A percentile compares a stretch with the other conserved stretches of the same genome.
Evolutionary conservation across 371 early-diverging fungal genomes (phyloP).

Genomic region (Mortierella sp.): DNA sequence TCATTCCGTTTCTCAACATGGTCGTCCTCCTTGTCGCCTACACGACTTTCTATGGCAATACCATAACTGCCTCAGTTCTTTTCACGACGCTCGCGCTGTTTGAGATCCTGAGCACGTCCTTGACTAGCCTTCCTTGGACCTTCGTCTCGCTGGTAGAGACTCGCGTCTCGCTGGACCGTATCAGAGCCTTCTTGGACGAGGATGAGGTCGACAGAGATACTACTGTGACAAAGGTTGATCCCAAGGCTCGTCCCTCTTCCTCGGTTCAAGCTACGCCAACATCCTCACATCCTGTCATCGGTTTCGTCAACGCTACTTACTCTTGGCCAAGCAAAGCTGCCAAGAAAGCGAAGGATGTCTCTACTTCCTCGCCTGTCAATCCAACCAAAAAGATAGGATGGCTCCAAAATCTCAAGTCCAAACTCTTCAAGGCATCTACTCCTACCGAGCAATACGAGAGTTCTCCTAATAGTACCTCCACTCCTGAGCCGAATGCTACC

Average conservation of each 20-base stretch:
- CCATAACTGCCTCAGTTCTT: conserved; percentile 71
- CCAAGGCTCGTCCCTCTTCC: conserved; percentile 13
- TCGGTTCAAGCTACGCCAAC: not conserved
- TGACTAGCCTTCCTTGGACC: conserved; percentile 80
- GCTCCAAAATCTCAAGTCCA: conserved; percentile 37
- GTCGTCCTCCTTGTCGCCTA: conserved; percentile 69
- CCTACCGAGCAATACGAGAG: not conserved
- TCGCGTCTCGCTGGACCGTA: conserved; percentile 78
- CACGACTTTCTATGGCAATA: conserved; percentile 62
- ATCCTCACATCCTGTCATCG: conserved; percentile 47
- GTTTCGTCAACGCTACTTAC: conserved; percentile 68
- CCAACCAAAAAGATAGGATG: conserved; percentile 20
- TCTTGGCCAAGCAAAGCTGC: conserved; percentile 62
- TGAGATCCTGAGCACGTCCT: conserved; percentile 72
- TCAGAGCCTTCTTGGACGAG: conserved; percentile 76
- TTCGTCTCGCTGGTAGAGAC: conserved; percentile 75
- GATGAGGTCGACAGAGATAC: conserved; percentile 70
- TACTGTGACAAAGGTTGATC: conserved; percentile 32
- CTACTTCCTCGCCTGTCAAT: not conserved
- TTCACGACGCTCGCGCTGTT: conserved; percentile 77
- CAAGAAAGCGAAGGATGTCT: conserved; percentile 3
- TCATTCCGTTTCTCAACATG: conserved; percentile 70
- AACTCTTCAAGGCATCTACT: conserved; percentile 23
- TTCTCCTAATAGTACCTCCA: conserved; percentile 7
- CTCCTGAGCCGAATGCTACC: conserved; percentile 19